Base-by-base conservation (phyloP, 2,329 filamentous ascomycete genomes). In the Fusarium robinianum region DNA sequence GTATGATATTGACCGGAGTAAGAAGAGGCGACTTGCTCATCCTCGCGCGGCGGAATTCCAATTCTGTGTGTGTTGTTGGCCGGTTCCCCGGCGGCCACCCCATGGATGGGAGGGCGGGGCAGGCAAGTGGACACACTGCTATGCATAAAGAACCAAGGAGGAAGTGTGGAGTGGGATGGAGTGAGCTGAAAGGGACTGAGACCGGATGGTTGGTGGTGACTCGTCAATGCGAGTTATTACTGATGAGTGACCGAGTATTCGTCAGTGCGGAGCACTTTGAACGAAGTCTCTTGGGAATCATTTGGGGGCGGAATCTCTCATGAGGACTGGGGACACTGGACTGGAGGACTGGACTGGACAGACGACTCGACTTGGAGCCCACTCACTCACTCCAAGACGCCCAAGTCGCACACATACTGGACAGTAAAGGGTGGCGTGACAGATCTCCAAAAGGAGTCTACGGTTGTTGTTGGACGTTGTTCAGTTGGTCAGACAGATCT, bases 131-230 rank as follows among this genome's bases (percentile, higher is more conserved):
- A n/a, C n/a, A n/a, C 31, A 42, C 37, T 18, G 27, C 14, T 37
- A 34, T 46, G 37, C 33, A 35, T 41, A 43, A 36, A 44, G 41
- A 40, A 42, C 51, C 24, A 57, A 59, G 36, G 36, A 50, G 44
- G 57, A 53, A 61, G 48, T 52, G 57, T 60, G 52, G 47, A 53
- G 53, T 50, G 41, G 43, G 38, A 37, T 39, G 30, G 51, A 57
- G 46, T 53, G 51, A 61, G 55, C 51, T 61, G 58, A 61, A 57
- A 51, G 33, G n/a, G n/a, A n/a, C n/a, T n/a, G n/a, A n/a, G n/a
- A n/a, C n/a, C n/a, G n/a, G n/a, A n/a, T n/a, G n/a, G n/a, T n/a
- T n/a, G n/a, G 37, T 7, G 25, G 21, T 37, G 37, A 27, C 26
- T 47, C 18, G 18, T 31, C 25, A 16, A 27, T n/a, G 15, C 12